A percentile compares a stretch with the other conserved stretches of the same genome.
Conservation (phyloP, 345 rosid genomes). For the Cardamine occulta region DNA sequence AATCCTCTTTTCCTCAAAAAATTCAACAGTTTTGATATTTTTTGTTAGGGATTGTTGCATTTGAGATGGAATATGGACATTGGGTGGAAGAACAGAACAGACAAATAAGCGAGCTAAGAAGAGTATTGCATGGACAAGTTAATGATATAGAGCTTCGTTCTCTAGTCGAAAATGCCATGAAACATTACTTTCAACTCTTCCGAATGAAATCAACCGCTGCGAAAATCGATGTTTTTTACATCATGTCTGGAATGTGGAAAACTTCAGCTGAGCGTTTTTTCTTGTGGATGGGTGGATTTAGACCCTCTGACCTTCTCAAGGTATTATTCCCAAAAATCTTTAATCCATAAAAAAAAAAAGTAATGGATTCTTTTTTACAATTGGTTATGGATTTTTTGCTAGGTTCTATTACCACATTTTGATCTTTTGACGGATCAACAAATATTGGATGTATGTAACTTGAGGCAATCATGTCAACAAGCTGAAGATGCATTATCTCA, state of each 20-base stretch:
- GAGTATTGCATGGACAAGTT: conserved; percentile 61
- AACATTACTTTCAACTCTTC: conserved; percentile 83
- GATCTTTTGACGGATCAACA: conserved; percentile 73
- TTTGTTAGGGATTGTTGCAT: conserved; percentile 64
- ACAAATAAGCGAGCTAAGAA: conserved; percentile 63
- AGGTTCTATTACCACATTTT: conserved; percentile 80
- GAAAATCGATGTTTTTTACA: conserved; percentile 74
- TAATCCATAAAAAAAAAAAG: neutral
- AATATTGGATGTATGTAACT: conserved; percentile 49
- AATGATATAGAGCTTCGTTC: conserved; percentile 65
- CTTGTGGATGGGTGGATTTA: conserved; percentile 95
- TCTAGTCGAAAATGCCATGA: conserved; percentile 69
- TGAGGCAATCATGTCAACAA: conserved; percentile 81
- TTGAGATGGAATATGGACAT: conserved; percentile 85
- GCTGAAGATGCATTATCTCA: conserved; percentile 94
- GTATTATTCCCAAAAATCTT: conserved; percentile 38
- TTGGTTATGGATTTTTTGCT: neutral
- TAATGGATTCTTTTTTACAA: neutral
- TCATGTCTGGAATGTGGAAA: conserved; percentile 91
- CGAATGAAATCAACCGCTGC: conserved; percentile 79
- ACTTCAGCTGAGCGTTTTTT: conserved; percentile 89
- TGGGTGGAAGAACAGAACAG: conserved; percentile 86
- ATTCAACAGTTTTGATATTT: neutral
- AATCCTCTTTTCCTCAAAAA: neutral
- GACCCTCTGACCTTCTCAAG: conserved; percentile 94